phyloP scores from a whole-genome alignment of 306 rosid genomes.

The Rosa lucieae region DNA sequence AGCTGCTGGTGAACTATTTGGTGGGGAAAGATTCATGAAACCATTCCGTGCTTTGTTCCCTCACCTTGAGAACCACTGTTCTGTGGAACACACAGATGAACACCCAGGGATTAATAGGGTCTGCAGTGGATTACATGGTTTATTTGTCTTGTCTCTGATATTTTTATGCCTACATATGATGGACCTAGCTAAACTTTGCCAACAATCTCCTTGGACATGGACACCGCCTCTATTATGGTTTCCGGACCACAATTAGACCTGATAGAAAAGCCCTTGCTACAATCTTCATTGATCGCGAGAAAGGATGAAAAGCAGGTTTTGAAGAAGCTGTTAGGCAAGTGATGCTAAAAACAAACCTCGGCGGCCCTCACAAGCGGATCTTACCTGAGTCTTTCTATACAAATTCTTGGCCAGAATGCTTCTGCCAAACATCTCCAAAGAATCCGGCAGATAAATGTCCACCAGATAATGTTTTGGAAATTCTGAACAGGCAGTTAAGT shows the following conservation, averaged over 20 bases:
- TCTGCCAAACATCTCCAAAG: slow-evolving; percentile 70
- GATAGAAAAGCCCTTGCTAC: slow-evolving; percentile 97
- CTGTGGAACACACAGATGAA: slow-evolving; percentile 80
- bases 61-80: slow-evolving; percentile 72
- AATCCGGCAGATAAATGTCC: slow-evolving; percentile 80
- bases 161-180: slow-evolving; percentile 98
- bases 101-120: slow-evolving; percentile 81
- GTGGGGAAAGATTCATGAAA: too few species aligned
- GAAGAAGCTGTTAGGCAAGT: slow-evolving; percentile 74
- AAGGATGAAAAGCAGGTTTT: slow-evolving; percentile 57
- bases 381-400: slow-evolving; percentile 93
- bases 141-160: slow-evolving; percentile 90
- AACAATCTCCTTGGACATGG: slow-evolving; percentile 99
- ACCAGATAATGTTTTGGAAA: slow-evolving; percentile 63
- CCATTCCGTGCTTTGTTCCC: slow-evolving; percentile 81
- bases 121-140: slow-evolving; percentile 98
- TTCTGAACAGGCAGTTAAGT: slow-evolving; percentile 45
- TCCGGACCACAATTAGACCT: slow-evolving; percentile 86
- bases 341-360: slow-evolving; percentile 82
- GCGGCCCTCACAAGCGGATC: slow-evolving; percentile 83
- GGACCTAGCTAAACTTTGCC: slow-evolving; percentile 98
- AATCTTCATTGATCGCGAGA: slow-evolving; percentile 74
- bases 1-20: too few species aligned
- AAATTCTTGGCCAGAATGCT: slow-evolving; percentile 99
- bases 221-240: slow-evolving; percentile 95